These are phyloP conservation scores for Hyphopichia buzzinii DNA, from an alignment of 1,139 yeast genomes.

Conservation along the genomic window DNA sequence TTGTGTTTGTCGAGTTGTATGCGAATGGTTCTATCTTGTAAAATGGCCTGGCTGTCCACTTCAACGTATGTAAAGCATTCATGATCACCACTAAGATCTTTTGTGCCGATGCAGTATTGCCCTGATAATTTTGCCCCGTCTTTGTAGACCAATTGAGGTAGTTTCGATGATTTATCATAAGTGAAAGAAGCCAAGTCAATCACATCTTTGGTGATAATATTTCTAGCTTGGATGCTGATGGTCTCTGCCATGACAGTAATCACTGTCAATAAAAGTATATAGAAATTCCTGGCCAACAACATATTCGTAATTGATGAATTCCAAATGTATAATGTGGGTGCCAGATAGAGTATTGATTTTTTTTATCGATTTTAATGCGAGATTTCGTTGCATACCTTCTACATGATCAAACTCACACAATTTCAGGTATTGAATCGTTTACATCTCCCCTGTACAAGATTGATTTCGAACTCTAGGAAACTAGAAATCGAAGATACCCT, in stretches of 20 bases:
- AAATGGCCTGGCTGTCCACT: not conserved
- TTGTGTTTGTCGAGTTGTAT: slow-evolving; percentile 3
- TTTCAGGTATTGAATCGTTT: no score
- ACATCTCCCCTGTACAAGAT: no score
- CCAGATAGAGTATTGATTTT: no score
- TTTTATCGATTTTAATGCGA: no score
- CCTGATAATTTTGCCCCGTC: not conserved
- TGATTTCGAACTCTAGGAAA: not conserved
- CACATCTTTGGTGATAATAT: not conserved
- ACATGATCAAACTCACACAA: no score
- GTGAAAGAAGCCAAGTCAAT: slow-evolving; percentile 1
- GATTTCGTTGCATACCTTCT: no score
- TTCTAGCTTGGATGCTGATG: not conserved
- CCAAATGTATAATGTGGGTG: no score
- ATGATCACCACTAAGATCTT: not conserved
- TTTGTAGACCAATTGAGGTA: not conserved
- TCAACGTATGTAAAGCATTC: slow-evolving; percentile 1
- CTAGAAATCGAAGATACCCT: not conserved
- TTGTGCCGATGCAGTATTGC: slow-evolving; percentile 4
- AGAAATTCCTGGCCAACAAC: no score
- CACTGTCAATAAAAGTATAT: not conserved
- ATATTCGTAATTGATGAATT: no score
- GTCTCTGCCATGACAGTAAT: not conserved
- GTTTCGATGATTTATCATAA: not conserved
- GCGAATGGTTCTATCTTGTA: not conserved